A percentile compares a stretch with the other conserved stretches of the same genome.
Conservation (phyloP, 2,329 filamentous ascomycete species). For the Neonectria hederae region DNA sequence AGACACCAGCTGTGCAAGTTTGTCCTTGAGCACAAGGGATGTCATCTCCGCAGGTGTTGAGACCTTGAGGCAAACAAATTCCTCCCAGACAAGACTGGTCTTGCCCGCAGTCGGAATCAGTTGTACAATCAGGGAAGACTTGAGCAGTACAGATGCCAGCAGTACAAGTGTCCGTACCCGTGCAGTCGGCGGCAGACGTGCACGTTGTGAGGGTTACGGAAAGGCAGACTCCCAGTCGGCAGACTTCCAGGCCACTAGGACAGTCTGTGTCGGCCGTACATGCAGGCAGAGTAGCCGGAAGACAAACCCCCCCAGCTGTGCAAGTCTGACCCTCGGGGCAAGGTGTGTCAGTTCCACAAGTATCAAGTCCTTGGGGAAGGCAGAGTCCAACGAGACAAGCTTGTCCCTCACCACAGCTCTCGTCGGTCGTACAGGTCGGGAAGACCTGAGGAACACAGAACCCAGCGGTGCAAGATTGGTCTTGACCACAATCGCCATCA, state of each 20-base stretch:
- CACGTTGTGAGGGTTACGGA: neutral
- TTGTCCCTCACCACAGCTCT: neutral
- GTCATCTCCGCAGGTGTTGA: neutral
- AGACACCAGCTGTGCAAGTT: constrained; percentile 10
- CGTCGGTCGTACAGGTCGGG: constrained; percentile 1
- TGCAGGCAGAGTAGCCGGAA: neutral
- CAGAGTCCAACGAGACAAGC: constrained; percentile 1
- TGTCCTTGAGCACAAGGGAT: neutral
- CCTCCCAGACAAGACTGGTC: constrained; percentile 8
- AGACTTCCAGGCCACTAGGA: neutral
- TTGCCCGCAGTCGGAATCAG: neutral
- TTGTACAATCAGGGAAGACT: constrained; percentile 5
- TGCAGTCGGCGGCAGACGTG: neutral
- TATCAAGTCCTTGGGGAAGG: neutral
- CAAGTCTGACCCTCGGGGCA: constrained; percentile 5
- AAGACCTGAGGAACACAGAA: neutral
- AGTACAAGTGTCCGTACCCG: neutral
- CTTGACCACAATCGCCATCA: neutral
- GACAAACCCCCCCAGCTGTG: constrained; percentile 8
- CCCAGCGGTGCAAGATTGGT: neutral
- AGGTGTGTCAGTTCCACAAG: neutral
- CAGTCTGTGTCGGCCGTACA: neutral
- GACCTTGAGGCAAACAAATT: constrained; percentile 1
- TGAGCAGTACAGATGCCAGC: constrained; percentile 1
- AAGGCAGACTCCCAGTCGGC: constrained; percentile 5